Base-by-base conservation (phyloP, 2,329 filamentous ascomycete species). In the Hypoxylon sp. region DNA sequence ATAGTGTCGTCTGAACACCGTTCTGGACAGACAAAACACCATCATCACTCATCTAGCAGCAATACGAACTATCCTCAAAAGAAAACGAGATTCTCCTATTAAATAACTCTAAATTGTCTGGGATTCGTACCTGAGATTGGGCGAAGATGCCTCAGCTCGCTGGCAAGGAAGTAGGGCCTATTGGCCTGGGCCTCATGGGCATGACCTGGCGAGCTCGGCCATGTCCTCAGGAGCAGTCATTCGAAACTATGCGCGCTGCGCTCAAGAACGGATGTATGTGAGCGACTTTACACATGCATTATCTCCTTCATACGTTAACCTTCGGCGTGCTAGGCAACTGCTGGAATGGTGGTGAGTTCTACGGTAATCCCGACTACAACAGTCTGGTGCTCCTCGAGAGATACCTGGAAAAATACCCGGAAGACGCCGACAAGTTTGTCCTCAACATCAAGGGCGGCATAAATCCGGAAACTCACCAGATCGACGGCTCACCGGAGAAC, bases 341-440 rank as follows among this genome's bases (percentile, higher is more conserved):
- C 54, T 89, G 86, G 86, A 88, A 88, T 58, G 85, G 80, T 3
- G 86, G 83, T 59, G 84, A 87, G 71, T 81, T 88, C 68, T 90
- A 90, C 75, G 87, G 87, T 17, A 74, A 78, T 1, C 81, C 82
- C 0, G 80, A 84, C 5, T 81, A 81, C 70, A 87, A 88, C 75
- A 86, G 84, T 2, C 76, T 88, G 44, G 80, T 83, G 42, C 80
- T 90, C 31, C 76, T 89, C 19, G 81, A 85, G 53, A 77, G 81
- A 14, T 89, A 89, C 76, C 88, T 89, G 72, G 81, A 81, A 52
- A 80, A 83, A 69, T 84, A 89, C 74, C 87, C 87, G 0, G 84
- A 86, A 67, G 84, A 88, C 67, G 86, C 86, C 3, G 79, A 82
- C 33, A 85, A 88, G 73, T 81, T 89, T 2, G 80, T 88, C 6